phyloP scores from a whole-genome alignment of 192 early-diverging fungal genomes.

The Mortierella hygrophila region DNA sequence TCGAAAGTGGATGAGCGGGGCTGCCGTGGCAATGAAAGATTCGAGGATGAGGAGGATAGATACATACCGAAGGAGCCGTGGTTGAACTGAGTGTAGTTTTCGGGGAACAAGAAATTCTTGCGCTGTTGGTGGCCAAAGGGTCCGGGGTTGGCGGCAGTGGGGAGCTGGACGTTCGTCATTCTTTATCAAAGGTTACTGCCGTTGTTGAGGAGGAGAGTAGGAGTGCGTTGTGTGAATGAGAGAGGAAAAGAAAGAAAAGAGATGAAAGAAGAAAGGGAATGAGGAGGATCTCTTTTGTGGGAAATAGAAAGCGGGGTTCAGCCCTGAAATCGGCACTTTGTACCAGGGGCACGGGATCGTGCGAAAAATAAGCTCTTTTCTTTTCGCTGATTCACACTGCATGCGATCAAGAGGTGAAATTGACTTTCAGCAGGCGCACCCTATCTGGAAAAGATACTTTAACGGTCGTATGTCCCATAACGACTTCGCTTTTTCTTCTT shows the following conservation, averaged over 20 bases:
- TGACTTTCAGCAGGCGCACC: neutral
- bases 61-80: constrained; percentile 74
- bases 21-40: too few species aligned
- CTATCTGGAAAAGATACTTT: neutral
- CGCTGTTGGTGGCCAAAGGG: constrained; percentile 61
- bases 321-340: too few species aligned
- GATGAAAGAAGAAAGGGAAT: neutral
- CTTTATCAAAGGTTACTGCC: neutral
- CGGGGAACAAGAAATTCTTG: constrained; percentile 63
- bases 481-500: constrained; percentile 6
- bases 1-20: too few species aligned
- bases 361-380: neutral
- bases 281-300: neutral
- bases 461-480: neutral
- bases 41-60: neutral
- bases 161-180: neutral
- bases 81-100: constrained; percentile 66
- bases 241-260: neutral
- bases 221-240: neutral
- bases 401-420: neutral
- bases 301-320: neutral
- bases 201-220: neutral
- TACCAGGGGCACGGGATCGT: neutral
- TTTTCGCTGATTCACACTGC: neutral
- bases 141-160: constrained; percentile 45